Conservation (phyloP, 495 filamentous ascomycete genomes). For the Schizothecium vesticola region DNA sequence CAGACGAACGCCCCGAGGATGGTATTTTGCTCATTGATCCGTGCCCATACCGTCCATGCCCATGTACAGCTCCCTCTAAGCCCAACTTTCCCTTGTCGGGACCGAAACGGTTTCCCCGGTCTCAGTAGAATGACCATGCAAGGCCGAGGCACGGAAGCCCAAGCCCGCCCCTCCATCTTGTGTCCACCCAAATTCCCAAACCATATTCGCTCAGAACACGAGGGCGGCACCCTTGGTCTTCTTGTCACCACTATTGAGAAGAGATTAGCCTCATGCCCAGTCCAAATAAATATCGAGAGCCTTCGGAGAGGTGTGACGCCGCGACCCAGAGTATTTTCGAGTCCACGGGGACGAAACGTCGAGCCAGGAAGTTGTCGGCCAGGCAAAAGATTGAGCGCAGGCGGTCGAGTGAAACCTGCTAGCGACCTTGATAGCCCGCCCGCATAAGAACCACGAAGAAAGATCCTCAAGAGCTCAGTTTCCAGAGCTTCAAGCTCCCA, state of each 20-base stretch:
- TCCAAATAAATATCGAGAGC: neutral
- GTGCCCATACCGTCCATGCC: conserved; percentile 32
- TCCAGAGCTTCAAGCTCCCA: neutral
- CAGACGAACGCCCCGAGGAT: conserved; percentile 36
- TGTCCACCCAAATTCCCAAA: conserved; percentile 22
- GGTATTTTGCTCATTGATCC: conserved; percentile 35
- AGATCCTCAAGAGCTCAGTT: neutral
- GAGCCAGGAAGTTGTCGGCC: neutral
- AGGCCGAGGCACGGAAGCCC: conserved; percentile 27
- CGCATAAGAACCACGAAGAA: neutral
- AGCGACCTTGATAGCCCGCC: neutral
- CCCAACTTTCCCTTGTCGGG: conserved; percentile 28
- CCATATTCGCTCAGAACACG: conserved; percentile 70
- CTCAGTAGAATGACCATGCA: conserved; percentile 27
- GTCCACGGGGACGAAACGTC: neutral
- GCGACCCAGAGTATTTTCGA: neutral
- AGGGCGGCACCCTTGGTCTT: conserved; percentile 99
- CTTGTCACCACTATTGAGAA: conserved; percentile 87
- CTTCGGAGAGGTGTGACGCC: neutral
- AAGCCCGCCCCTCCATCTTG: conserved; percentile 20
- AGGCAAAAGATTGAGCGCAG: neutral
- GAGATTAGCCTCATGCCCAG: conserved; percentile 22
- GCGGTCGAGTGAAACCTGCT: neutral
- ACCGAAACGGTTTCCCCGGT: conserved; percentile 25
- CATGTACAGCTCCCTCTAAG: conserved; percentile 33